A percentile compares a stretch with the other conserved stretches of the same genome.
These are phyloP conservation scores for Alternaria angustiovoidea DNA, from an alignment of 2,329 filamentous ascomycete species.

Conservation along the genomic window DNA sequence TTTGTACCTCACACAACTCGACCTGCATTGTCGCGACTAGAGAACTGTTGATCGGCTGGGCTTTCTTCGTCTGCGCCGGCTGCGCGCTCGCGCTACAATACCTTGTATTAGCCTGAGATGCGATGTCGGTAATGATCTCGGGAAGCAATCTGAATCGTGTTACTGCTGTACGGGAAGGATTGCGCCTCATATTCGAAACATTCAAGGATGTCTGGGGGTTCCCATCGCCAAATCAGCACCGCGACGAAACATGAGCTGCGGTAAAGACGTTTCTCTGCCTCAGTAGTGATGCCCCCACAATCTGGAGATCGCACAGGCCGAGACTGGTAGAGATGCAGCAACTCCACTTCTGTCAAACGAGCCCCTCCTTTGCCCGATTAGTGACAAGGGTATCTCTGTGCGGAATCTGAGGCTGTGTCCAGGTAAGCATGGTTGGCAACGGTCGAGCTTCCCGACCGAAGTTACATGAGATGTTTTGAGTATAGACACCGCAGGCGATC, in stretches of 20 bases:
- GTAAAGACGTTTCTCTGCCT: slow-evolving; percentile 1
- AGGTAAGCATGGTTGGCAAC: not conserved
- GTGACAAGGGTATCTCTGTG: not conserved
- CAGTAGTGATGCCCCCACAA: not conserved
- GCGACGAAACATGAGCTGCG: not conserved
- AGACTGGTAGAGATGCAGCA: not conserved
- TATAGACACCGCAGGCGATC: not conserved
- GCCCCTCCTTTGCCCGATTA: not conserved
- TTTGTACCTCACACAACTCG: slow-evolving; percentile 20
- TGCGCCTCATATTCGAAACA: not conserved
- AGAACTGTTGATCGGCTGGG: slow-evolving; percentile 16
- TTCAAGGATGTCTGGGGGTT: not conserved
- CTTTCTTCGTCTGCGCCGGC: slow-evolving; percentile 3
- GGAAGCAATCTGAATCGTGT: not conserved
- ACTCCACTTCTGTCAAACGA: not conserved
- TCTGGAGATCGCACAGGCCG: not conserved
- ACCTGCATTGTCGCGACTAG: slow-evolving; percentile 23
- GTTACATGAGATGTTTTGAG: not conserved
- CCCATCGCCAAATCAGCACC: not conserved
- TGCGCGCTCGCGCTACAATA: slow-evolving; percentile 1
- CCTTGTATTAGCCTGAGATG: not conserved
- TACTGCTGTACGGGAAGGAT: not conserved
- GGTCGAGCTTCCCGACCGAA: not conserved
- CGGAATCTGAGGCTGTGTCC: slow-evolving; percentile 1
- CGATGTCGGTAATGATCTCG: not conserved